Evolutionary conservation across 495 filamentous ascomycete species (phyloP).

Genomic region (Cenococcum geophilum): DNA sequence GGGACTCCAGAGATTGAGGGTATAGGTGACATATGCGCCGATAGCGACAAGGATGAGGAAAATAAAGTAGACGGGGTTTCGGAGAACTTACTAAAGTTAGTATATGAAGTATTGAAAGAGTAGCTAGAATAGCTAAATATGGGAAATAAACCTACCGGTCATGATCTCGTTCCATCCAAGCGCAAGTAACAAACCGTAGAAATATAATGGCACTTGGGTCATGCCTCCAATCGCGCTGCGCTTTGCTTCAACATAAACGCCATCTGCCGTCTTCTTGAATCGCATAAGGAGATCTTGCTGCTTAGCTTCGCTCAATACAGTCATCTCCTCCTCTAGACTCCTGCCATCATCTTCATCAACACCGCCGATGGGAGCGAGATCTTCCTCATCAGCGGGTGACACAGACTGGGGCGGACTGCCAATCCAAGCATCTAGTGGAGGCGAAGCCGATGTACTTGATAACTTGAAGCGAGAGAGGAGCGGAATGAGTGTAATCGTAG

Average conservation of each 20-base stretch:
- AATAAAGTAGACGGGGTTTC: constrained; percentile 89
- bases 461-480: constrained; percentile 80
- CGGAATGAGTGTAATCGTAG: constrained; percentile 82
- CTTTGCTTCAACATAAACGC: constrained; percentile 96
- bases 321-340: constrained; percentile 91
- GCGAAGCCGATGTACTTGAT: constrained; percentile 60
- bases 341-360: constrained; percentile 90
- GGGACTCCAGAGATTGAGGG: constrained; percentile 88
- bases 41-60: constrained; percentile 69
- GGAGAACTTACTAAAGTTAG: constrained; percentile 63
- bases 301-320: constrained; percentile 81
- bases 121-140: neutral
- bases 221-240: constrained; percentile 92
- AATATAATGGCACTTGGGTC: constrained; percentile 89
- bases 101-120: neutral
- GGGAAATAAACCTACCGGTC: constrained; percentile 56
- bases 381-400: constrained; percentile 80
- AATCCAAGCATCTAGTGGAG: constrained; percentile 74
- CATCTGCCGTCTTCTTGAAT: constrained; percentile 96
- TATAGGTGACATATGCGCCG: constrained; percentile 81
- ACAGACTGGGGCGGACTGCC: constrained; percentile 70
- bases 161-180: constrained; percentile 97
- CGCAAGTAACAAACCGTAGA: constrained; percentile 80
- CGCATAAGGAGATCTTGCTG: constrained; percentile 82
- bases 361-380: constrained; percentile 76